Percentiles rank a stretch among this genome's conserved stretches.
These are phyloP conservation scores for Boletus sp. DNA, from an alignment of 1,284 basidiomycete genomes.

Conservation along the genomic window DNA sequence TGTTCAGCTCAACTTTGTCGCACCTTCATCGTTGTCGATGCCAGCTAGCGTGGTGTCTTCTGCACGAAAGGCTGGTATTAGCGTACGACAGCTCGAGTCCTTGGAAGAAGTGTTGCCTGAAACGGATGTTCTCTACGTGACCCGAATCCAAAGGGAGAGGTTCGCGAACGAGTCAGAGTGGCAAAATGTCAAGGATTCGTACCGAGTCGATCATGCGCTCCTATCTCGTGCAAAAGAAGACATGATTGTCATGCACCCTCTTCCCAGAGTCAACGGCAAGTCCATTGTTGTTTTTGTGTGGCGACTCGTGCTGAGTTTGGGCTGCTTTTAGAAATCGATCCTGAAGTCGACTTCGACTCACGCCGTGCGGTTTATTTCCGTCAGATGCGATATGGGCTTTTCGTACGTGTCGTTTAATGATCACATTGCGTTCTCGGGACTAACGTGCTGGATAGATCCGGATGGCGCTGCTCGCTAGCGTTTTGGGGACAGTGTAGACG, in stretches of 20 bases:
- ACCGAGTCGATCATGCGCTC: conserved; percentile 91
- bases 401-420: conserved; percentile 58
- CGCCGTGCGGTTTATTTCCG: conserved; percentile 96
- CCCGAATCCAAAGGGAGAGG: conserved; percentile 93
- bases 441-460: conserved; percentile 49
- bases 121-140: conserved; percentile 98
- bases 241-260: conserved; percentile 98
- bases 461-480: conserved; percentile 72
- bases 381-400: conserved; percentile 97
- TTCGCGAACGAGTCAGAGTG: conserved; percentile 84
- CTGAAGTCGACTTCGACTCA: conserved; percentile 96
- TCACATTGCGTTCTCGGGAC: not conserved
- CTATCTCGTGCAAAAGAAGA: conserved; percentile 89
- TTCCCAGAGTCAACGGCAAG: conserved; percentile 87
- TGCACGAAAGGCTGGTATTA: conserved; percentile 79
- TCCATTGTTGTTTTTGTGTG: conserved; percentile 4
- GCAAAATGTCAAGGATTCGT: conserved; percentile 89
- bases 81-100: conserved; percentile 77
- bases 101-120: conserved; percentile 87
- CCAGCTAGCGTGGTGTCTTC: conserved; percentile 82
- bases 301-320: conserved; percentile 4
- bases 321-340: conserved; percentile 79
- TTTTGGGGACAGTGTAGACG: conserved; percentile 44
- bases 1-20: conserved; percentile 94
- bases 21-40: conserved; percentile 89